Evolutionary conservation across 345 rosid genomes (phyloP).

Genomic region (Syzygium oleosum): DNA sequence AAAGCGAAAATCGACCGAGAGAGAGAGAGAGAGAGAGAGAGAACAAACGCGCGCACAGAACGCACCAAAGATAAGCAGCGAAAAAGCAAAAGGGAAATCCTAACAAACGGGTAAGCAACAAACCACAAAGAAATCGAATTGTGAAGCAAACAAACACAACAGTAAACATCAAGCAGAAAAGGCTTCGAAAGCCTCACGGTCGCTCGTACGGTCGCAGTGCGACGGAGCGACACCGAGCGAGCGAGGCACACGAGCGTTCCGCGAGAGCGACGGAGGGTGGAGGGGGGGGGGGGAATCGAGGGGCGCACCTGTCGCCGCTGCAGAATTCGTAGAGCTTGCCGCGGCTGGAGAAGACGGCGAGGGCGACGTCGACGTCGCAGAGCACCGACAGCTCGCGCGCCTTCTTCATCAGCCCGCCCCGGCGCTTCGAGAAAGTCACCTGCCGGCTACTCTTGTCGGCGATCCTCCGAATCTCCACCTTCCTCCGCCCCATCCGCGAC

Average conservation of each 20-base stretch:
- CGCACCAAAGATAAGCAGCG: neutral
- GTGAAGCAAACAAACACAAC: neutral
- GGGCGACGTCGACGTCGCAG: constrained; percentile 52
- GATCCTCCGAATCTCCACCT: constrained; percentile 55
- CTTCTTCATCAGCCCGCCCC: constrained; percentile 61
- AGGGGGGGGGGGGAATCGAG: neutral
- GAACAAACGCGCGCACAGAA: neutral
- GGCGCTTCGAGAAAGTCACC: constrained; percentile 63
- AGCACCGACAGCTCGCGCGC: constrained; percentile 61
- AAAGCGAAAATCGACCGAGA: neutral
- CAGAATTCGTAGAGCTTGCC: constrained; percentile 47
- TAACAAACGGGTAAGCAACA: neutral
- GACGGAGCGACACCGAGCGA: neutral
- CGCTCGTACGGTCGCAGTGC: neutral
- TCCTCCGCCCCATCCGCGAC: constrained; percentile 28
- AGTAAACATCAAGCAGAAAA: neutral
- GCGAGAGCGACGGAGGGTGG: neutral
- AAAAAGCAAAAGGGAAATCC: neutral
- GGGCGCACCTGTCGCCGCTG: constrained; percentile 28
- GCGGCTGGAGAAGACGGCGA: constrained; percentile 41
- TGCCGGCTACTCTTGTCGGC: constrained; percentile 57
- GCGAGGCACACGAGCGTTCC: neutral
- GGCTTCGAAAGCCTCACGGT: neutral
- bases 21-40: neutral
- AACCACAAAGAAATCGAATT: neutral